Evolutionary conservation across 2,329 filamentous ascomycete species (phyloP).

Genomic region (Ascochyta fabae): DNA sequence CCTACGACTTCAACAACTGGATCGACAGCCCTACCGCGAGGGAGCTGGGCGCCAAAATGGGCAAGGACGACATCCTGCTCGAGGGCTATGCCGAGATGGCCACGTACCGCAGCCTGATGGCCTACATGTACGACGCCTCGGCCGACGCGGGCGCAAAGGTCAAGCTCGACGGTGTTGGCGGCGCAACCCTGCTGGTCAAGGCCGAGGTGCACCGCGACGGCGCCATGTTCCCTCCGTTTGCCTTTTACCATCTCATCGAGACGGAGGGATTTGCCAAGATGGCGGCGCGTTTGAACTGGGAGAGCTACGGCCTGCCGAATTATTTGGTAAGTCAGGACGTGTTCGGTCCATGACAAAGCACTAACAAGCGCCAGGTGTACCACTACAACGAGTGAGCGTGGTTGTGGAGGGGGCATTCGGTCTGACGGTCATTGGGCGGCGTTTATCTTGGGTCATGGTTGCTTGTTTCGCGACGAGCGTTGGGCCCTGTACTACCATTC

Average conservation of each 20-base stretch:
- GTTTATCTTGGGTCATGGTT: conserved; percentile 27
- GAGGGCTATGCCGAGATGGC: conserved; percentile 94
- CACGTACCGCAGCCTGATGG: conserved; percentile 92
- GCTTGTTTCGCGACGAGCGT: conserved; percentile 8
- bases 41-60: conserved; percentile 79
- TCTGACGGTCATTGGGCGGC: conserved; percentile 40
- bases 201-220: conserved; percentile 96
- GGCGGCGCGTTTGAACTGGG: conserved; percentile 87
- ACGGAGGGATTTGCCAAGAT: conserved; percentile 98
- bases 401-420: too few relatives aligned
- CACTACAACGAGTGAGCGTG: conserved; percentile 81
- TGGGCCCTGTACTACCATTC: conserved; percentile 20
- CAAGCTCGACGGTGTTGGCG: conserved; percentile 88
- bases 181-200: conserved; percentile 90
- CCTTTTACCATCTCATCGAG: conserved; percentile 97
- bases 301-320: conserved; percentile 87
- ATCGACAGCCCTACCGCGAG: conserved; percentile 83
- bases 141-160: conserved; percentile 67
- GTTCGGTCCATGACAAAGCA: not conserved
- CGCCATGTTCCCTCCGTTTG: conserved; percentile 96
- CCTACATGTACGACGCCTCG: conserved; percentile 69
- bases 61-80: conserved; percentile 86
- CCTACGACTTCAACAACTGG: conserved; percentile 99
- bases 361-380: conserved; percentile 68
- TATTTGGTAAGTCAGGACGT: conserved; percentile 75